phyloP scores from a whole-genome alignment of 2,329 filamentous ascomycete species.

The Pseudopithomyces chartarum region DNA sequence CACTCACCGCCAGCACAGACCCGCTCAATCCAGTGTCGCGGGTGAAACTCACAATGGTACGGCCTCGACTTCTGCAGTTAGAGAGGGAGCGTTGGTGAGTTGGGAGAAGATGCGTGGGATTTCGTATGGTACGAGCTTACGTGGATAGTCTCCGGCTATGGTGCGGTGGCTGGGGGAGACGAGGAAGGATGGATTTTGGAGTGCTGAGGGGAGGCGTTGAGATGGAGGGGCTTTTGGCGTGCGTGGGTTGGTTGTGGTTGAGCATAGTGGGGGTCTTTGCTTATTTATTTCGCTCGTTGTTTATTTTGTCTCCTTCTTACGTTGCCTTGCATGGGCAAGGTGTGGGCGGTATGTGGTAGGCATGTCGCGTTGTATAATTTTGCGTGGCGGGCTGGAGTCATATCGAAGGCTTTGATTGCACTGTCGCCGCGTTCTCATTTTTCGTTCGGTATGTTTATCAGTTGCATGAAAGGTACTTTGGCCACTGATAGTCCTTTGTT shows the following conservation, averaged over 20 bases:
- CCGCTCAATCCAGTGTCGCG: background rate
- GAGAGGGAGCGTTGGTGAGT: background rate
- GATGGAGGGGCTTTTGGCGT: background rate
- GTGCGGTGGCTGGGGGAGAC: conserved; percentile 21
- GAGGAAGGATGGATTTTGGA: conserved; percentile 14
- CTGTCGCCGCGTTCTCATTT: background rate
- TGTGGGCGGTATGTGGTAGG: too few relatives aligned
- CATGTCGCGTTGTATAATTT: background rate
- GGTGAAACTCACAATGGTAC: background rate
- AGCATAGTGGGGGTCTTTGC: background rate
- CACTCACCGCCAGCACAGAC: conserved; percentile 2
- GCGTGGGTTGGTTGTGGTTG: background rate
- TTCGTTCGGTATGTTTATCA: too few relatives aligned
- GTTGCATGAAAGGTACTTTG: too few relatives aligned
- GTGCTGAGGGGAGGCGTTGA: conserved; percentile 3
- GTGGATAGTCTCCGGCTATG: conserved; percentile 11
- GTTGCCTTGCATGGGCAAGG: background rate
- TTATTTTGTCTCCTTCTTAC: background rate
- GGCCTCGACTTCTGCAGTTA: background rate
- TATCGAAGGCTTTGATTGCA: background rate
- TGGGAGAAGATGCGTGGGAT: background rate
- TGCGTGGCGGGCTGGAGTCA: background rate
- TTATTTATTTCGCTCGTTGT: background rate
- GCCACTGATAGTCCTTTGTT: too few relatives aligned
- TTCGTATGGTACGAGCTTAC: background rate